phyloP scores from a whole-genome alignment of 805 yeast species.

The Metschnikowia peoriensis region DNA sequence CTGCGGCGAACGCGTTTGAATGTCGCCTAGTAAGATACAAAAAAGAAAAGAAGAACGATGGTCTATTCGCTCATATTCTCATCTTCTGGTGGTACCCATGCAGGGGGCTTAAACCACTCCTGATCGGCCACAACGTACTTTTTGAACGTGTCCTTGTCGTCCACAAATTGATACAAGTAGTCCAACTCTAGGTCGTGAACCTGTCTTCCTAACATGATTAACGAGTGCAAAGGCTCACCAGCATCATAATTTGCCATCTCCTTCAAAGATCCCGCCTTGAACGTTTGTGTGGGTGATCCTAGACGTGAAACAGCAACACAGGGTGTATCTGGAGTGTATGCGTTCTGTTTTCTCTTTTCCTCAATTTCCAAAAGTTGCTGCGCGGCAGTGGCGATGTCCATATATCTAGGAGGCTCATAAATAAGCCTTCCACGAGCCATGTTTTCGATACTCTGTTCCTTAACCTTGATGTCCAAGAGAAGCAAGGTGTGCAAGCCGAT shows the following conservation, averaged over 20 bases:
- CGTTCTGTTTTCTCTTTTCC: slow-evolving; percentile 68
- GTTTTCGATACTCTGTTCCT: slow-evolving; percentile 93
- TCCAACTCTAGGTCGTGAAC: slow-evolving; percentile 92
- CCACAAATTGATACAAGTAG: slow-evolving; percentile 74
- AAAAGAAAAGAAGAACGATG: neutral
- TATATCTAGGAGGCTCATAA: slow-evolving; percentile 96
- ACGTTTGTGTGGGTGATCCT: slow-evolving; percentile 80
- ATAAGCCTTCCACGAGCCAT: slow-evolving; percentile 89
- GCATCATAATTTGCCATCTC: slow-evolving; percentile 81
- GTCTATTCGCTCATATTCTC: slow-evolving; percentile 22
- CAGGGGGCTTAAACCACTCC: slow-evolving; percentile 70
- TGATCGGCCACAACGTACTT: slow-evolving; percentile 47
- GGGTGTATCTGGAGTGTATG: slow-evolving; percentile 84
- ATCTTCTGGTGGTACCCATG: slow-evolving; percentile 51
- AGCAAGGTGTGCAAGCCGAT: slow-evolving; percentile 91
- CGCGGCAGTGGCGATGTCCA: slow-evolving; percentile 89
- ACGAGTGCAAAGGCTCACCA: slow-evolving; percentile 92
- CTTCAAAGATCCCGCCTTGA: slow-evolving; percentile 80
- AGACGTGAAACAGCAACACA: slow-evolving; percentile 90
- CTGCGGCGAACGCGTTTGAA: too few species aligned
- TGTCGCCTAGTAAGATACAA: too few species aligned
- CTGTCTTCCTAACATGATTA: slow-evolving; percentile 87
- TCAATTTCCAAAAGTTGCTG: slow-evolving; percentile 86
- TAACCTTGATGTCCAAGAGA: slow-evolving; percentile 88
- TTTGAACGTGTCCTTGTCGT: slow-evolving; percentile 52